Evolutionary conservation across 2,329 filamentous ascomycete species (phyloP), one percentile per base, ranked within the genome.

Genomic region (Diaporthe humulicola): DNA sequence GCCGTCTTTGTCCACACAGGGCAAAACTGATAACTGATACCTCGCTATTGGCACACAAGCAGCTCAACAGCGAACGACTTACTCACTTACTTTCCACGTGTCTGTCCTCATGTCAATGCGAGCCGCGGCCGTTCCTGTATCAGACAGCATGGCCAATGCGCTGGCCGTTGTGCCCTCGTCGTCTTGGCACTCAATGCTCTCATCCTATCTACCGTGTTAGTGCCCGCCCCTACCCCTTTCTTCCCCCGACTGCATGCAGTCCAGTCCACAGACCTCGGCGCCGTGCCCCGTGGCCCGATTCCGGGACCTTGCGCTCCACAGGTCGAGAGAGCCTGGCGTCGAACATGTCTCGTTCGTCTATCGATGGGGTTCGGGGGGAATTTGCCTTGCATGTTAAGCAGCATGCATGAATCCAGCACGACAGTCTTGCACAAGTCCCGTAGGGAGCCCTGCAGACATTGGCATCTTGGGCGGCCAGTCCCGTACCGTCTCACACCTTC

Each of bases 61-160:
- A n/a, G n/a, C n/a, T n/a, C n/a, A 33, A 22, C 17, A 22, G 45
- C 45, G 14, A n/a, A n/a, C n/a, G n/a, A n/a, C n/a, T n/a, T n/a
- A 50, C 42, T 36, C 2, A 2, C 6, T 25, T 40, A 40, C 22
- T n/a, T 52, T 25, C 48, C 48, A 52, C 48, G 48, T 60, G 22
- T 15, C 5, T 40, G n/a, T 14, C 5, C 10, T 30, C 10, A 15
- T 33, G 60, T 66, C 28, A 66, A n/a, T 66, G 60, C 60, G n/a
- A 25, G 25, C 22, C 30, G n/a, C 1, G 30, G 30, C 45, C 30
- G 12, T 66, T 66, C 28, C 61, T 50, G 61, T 67, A 67, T 25
- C 48, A 52, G 10, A 67, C 42, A 50, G 22, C 61, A 67, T 67
- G 61, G 61, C 61, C 61, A 50, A 67, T 50, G 61, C 61, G 42